Evolutionary conservation across 139 green algal species (phyloP).

Genomic region (Chlorella sp.): DNA sequence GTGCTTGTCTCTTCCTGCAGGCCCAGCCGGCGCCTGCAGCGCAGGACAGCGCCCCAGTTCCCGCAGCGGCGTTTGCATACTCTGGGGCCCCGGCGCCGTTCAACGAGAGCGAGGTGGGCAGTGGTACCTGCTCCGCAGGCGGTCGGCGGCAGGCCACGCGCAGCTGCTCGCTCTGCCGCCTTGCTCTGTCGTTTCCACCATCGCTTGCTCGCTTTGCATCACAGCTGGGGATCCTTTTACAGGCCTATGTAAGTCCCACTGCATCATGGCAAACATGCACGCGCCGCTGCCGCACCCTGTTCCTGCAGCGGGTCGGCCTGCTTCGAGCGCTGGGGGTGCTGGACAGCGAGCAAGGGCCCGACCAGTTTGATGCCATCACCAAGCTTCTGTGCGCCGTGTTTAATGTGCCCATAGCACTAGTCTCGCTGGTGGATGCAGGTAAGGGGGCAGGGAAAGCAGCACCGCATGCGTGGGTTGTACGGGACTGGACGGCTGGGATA

Average conservation of each 20-base stretch:
- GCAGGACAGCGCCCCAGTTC: too few relatives aligned
- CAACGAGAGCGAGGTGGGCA: neutral
- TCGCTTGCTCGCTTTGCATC: neutral
- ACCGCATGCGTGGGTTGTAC: neutral
- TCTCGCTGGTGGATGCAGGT: slow-evolving; percentile 72
- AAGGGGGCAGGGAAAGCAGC: neutral
- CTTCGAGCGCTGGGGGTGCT: slow-evolving; percentile 63
- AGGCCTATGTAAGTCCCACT: neutral
- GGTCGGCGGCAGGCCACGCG: neutral
- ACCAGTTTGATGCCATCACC: slow-evolving; percentile 80
- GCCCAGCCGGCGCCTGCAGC: too few relatives aligned
- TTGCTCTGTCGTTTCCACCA: neutral
- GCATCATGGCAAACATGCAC: neutral
- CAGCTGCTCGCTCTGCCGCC: neutral
- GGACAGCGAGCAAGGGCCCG: slow-evolving; percentile 63
- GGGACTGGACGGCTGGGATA: too few relatives aligned
- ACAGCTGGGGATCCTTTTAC: neutral
- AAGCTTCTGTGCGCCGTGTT: slow-evolving; percentile 57
- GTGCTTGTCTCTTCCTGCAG: too few relatives aligned
- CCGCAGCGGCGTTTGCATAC: neutral
- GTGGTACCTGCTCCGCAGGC: neutral
- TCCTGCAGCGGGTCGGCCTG: slow-evolving; percentile 38
- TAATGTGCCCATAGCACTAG: slow-evolving; percentile 77
- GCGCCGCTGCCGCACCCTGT: neutral
- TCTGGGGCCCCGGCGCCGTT: neutral